Evolutionary conservation across 441 rosid species (phyloP).

Genomic region (Gossypium gossypioides): DNA sequence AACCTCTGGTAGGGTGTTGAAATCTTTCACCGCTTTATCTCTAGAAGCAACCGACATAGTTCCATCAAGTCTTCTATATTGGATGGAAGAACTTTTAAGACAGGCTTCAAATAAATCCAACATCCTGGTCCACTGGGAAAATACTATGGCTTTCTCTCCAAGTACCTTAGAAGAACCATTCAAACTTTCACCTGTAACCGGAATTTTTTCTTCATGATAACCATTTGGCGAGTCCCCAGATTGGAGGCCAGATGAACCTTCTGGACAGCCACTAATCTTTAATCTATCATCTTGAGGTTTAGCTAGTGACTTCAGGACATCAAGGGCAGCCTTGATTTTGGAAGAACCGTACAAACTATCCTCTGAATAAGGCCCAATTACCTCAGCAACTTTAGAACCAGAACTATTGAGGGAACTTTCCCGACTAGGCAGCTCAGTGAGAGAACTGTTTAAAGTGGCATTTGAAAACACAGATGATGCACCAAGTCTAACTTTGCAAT

Average conservation of each 20-base stretch:
- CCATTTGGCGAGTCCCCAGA: conserved; percentile 13
- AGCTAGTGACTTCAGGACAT: conserved; percentile 55
- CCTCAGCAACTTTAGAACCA: conserved; percentile 28
- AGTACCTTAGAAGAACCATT: conserved; percentile 24
- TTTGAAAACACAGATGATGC: conserved; percentile 48
- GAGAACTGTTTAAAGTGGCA: conserved; percentile 36
- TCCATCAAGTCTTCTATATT: conserved; percentile 86
- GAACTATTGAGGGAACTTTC: conserved; percentile 22
- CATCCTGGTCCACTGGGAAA: conserved; percentile 95
- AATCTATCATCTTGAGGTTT: conserved; percentile 28
- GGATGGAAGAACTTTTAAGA: conserved; percentile 53
- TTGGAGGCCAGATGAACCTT: conserved; percentile 18
- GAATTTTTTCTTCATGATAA: conserved; percentile 12
- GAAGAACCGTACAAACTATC: conserved; percentile 39
- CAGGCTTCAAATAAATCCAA: conserved; percentile 71
- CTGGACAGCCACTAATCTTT: conserved; percentile 15
- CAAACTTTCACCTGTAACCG: conserved; percentile 15
- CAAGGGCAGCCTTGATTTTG: conserved; percentile 77
- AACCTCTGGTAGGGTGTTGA: conserved; percentile 83
- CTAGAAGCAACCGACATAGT: conserved; percentile 81
- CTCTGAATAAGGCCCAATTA: conserved; percentile 21
- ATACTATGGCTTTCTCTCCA: conserved; percentile 82
- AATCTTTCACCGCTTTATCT: conserved; percentile 89
- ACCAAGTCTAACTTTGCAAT: conserved; percentile 49
- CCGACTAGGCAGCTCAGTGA: conserved; percentile 30